Conservation (phyloP, 805 yeast genomes). For the Candida schatavii region DNA sequence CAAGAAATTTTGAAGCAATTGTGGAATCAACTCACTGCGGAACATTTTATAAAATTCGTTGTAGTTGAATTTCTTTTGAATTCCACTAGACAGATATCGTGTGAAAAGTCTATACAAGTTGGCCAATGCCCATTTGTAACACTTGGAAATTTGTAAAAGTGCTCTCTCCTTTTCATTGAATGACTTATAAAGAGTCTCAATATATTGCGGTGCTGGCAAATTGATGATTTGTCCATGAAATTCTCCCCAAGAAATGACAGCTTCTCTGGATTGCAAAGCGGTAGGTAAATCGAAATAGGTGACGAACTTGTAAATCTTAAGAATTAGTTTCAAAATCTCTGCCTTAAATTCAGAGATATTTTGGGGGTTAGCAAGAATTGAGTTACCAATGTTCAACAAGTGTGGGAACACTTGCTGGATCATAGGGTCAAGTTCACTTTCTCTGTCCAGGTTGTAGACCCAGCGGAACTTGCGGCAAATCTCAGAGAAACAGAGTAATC, state of each 20-base stretch:
- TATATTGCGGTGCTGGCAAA: slow-evolving; percentile 54
- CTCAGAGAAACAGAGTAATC: slow-evolving; percentile 67
- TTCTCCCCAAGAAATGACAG: slow-evolving; percentile 65
- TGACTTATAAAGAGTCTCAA: slow-evolving; percentile 48
- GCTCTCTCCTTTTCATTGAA: slow-evolving; percentile 26
- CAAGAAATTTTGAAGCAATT: slow-evolving; percentile 61
- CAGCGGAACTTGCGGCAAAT: slow-evolving; percentile 71
- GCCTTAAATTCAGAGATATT: slow-evolving; percentile 42
- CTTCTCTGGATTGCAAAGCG: slow-evolving; percentile 50
- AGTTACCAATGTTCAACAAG: slow-evolving; percentile 62
- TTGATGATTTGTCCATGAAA: slow-evolving; percentile 69
- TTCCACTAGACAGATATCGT: slow-evolving; percentile 59
- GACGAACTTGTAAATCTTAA: slow-evolving; percentile 76
- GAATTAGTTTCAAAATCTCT: slow-evolving; percentile 69
- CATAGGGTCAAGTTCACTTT: slow-evolving; percentile 37
- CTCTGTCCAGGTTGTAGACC: slow-evolving; percentile 51
- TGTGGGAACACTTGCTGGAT: slow-evolving; percentile 61
- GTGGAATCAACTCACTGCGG: slow-evolving; percentile 63
- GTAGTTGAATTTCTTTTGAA: slow-evolving; percentile 50
- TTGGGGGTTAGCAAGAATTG: slow-evolving; percentile 29
- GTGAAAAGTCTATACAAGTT: slow-evolving; percentile 69
- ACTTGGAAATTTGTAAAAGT: slow-evolving; percentile 72
- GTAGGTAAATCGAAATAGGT: slow-evolving; percentile 72
- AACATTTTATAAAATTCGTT: slow-evolving; percentile 59
- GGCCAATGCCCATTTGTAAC: slow-evolving; percentile 77